Evolutionary conservation across 306 rosid species (phyloP), one percentile per base, ranked within the genome.

Genomic region (Erythrophleum fordii): DNA sequence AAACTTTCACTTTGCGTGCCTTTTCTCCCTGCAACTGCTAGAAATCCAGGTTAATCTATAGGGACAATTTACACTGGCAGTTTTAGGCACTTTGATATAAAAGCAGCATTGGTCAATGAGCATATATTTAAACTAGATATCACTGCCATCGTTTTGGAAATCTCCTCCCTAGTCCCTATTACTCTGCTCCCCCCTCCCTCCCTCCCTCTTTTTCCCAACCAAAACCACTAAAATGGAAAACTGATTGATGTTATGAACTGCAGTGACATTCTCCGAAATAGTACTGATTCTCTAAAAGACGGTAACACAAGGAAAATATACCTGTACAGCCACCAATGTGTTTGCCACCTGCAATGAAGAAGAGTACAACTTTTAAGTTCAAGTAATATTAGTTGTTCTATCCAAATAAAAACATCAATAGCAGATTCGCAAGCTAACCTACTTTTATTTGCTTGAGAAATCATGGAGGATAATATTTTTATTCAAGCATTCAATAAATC

Each of bases 321-420:
- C 99, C 98, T 87, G 98, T 84, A 89, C 97, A 95, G 48, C 99
- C 99, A 10, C 98, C 99, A 52, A 95, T 92, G 77, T 93, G 98
- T 41, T 92, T 87, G 74, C 99, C 98, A 60, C 97, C 98, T 95
- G 97, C 44, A 75, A 87, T 51, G 60, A 52, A 83, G 80, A 82
- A 72, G 8, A 83, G n/a, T 2, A 44, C 23, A 29, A 42, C 55
- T 6, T 56, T 71, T 34, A 80, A 89, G 48, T 68, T 86, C 25
- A 18, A 41, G 80, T 35, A 52, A 76, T 46, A 41, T 11, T 14
- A 76, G 45, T 53, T 61, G 69, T 28, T 74, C 53, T 14, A 9
- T 26, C 66, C 6, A 16, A 78, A 80, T 70, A 31, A 77, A 29
- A 58, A 31, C 76, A 72, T 26, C 17, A 35, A 81, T 45, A 69